Evolutionary conservation across 2,329 filamentous ascomycete species (phyloP).

Genomic region (Calonectria pseudoturangicola): DNA sequence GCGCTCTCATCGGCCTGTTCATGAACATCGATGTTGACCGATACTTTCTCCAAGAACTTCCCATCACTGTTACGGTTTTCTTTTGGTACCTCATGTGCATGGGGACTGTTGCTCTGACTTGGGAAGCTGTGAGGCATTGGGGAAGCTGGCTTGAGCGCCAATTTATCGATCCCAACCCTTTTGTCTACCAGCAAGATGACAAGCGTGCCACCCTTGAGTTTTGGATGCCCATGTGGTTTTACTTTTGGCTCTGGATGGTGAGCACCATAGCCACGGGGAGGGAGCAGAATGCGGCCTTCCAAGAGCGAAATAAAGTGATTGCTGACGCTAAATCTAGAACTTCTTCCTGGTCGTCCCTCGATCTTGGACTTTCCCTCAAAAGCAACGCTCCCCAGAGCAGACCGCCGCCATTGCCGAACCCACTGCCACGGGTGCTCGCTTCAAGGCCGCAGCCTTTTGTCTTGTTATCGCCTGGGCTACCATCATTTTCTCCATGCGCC

Average conservation of each 20-base stretch:
- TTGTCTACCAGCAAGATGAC: conserved; percentile 76
- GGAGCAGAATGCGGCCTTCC: background rate
- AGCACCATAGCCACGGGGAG: conserved; percentile 43
- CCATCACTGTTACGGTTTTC: conserved; percentile 82
- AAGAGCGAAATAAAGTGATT: background rate
- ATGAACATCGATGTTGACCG: conserved; percentile 85
- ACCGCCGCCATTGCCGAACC: conserved; percentile 72
- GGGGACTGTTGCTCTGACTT: conserved; percentile 78
- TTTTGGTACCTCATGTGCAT: conserved; percentile 84
- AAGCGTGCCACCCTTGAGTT: conserved; percentile 79
- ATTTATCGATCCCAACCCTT: conserved; percentile 81
- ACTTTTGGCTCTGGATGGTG: conserved; percentile 81
- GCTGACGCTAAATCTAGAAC: conserved; percentile 65
- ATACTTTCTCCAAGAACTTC: conserved; percentile 80
- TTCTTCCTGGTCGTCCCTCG: conserved; percentile 85
- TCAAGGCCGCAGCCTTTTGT: conserved; percentile 80
- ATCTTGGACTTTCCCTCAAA: conserved; percentile 79
- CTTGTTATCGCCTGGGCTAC: conserved; percentile 77
- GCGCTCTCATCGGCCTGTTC: conserved; percentile 81
- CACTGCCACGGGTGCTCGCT: conserved; percentile 78
- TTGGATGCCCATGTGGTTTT: conserved; percentile 82
- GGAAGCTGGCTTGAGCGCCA: conserved; percentile 86
- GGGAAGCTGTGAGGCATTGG: conserved; percentile 87
- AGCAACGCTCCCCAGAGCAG: conserved; percentile 79
- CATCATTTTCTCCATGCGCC: conserved; percentile 77